Base-by-base conservation (phyloP, 1,284 basidiomycete genomes). In the Cryptococcus sp. region DNA sequence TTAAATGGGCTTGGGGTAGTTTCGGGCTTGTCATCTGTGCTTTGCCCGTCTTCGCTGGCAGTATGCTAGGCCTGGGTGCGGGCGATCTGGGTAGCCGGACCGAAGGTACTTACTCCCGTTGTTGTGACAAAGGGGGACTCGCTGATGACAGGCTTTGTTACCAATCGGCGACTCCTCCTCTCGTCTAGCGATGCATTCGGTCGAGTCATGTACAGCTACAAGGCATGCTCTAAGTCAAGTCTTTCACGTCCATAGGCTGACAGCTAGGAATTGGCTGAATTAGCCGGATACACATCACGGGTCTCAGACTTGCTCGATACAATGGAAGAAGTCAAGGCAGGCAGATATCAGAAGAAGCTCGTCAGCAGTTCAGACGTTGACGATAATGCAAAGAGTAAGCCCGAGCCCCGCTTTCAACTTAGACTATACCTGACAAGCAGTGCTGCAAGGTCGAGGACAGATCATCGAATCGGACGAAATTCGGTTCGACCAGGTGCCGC, bases 1-100 rank as follows among this genome's bases (percentile, higher is more conserved):
- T 98, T 67, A 98, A 98, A 75, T 94, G 93, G 93, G 71, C 93
- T 14, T 98, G 94, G 94, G 93, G 93, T 60, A 87, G 86, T 67
- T 87, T 96, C 67, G 93, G 93, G 22, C 85, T 98, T 24, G 82
- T 90, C 52, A 83, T 97, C 22, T 98, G 94, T 71, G 90, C 91
- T 4, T 88, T 98, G 46, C 94, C 94, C 0, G 86, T 94, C 11
- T 98, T 98, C 74, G 84, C 91, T 68, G 87, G 85, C 63, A 66
- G 92, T n/a, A 86, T 90, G 5, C 87, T 91, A 16, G 77, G 82
- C 19, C 74, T 80, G 45, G 76, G 74, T n/a, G 62, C 79, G 3
- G 70, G 72, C 39, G 91, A 94, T 70, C 78, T 94, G 48, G 91
- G 90, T 16, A 81, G 83, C 34, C 80, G 91, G 49, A 93, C 91